phyloP scores from a whole-genome alignment of 148 eudicot genomes.

The Vaccinium macrocarpon region DNA sequence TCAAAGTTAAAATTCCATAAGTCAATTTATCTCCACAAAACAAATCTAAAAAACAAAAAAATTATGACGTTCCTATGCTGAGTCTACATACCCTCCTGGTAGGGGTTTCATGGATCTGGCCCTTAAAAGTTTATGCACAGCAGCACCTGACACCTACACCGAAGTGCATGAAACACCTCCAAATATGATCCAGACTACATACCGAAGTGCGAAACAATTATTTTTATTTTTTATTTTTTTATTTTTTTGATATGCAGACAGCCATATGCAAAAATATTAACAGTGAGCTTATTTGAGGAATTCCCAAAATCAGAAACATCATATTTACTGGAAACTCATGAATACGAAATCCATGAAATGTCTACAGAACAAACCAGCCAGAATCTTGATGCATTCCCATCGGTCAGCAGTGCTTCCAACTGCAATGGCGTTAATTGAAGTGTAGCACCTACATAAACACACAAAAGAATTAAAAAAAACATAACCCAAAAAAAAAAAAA shows the following conservation, averaged over 20 bases:
- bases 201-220: background rate
- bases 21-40: background rate
- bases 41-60: background rate
- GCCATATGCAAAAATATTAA: background rate
- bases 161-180: background rate
- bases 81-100: background rate
- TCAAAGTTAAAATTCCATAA: background rate
- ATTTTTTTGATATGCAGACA: background rate
- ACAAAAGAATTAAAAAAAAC: background rate
- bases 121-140: background rate
- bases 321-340: background rate
- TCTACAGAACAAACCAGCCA: slow-evolving; percentile 77
- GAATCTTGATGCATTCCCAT: slow-evolving; percentile 71
- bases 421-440: slow-evolving; percentile 80
- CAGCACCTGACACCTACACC: background rate
- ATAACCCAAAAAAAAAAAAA: background rate
- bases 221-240: no score
- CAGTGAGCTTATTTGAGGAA: slow-evolving; percentile 1
- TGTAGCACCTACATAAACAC: slow-evolving; percentile 44
- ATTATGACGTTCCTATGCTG: background rate
- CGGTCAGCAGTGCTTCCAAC: slow-evolving; percentile 76
- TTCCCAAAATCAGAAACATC: background rate
- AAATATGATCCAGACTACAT: background rate
- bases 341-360: background rate
- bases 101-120: background rate